Evolutionary conservation across 1,284 basidiomycete genomes (phyloP), one percentile per base, ranked within the genome.

Genomic region (Farysia itapuensis): DNA sequence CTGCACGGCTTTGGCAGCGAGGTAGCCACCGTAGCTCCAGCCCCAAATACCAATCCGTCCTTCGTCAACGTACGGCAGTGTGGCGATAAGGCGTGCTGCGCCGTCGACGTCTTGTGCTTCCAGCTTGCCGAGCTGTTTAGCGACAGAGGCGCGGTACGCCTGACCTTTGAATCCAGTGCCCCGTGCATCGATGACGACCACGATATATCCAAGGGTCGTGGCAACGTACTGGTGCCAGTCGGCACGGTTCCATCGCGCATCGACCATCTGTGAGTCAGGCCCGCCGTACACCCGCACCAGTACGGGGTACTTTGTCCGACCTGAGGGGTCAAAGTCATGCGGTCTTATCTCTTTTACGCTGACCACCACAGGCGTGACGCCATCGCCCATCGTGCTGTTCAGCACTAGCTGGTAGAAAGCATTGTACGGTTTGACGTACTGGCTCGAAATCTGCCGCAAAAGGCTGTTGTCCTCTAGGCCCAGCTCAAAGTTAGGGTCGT

Each of bases 101-200:
- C 85, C 86, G 45, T 94, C 82, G 77, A 95, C 90, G 79, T 98
- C 94, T 35, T 80, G 78, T 7, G 87, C 87, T 79, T 97, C 94
- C 77, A 84, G 86, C 68, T 84, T 84, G 0, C 94, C 94, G 4
- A 97, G 80, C 68, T 93, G 84, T 40, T 86, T 84, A 64, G 88
- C 86, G 5, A 97, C 87, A 0, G 85, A 82, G 73, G 91, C 91
- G 43, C 93, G 81, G 76, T 95, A 79, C 47, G 79, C 79, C 23
- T 91, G 82, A 0, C 94, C 94, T 74, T 88, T 89, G 79, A 82
- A 89, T 2, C 94, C 94, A 1, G 94, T 97, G 0, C 93, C 93
- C n/a, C 93, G 83, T 0, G 90, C 91, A 74, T 97, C 94, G 31
- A 96, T 86, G 12, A 83, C 79, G 35, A 95, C 88, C 20, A 94